Conservation (phyloP, 768 basidiomycete genomes). For the Pleurotus tuoliensis region DNA sequence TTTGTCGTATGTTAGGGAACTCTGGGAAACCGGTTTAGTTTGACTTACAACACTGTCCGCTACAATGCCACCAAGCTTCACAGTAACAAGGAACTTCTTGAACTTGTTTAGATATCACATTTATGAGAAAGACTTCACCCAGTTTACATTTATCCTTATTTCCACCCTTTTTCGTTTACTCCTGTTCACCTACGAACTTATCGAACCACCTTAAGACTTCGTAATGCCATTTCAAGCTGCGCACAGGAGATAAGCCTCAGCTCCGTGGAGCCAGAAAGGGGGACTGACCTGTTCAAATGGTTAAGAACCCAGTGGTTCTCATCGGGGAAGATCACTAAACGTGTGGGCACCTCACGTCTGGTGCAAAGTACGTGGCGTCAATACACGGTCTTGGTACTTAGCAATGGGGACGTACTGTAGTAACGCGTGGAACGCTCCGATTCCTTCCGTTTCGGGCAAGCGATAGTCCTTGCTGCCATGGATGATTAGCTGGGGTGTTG, state of each 20-base stretch:
- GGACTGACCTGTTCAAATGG: constrained; percentile 64
- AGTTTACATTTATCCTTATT: not conserved
- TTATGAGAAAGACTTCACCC: no score
- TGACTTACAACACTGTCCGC: not conserved
- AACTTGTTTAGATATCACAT: no score
- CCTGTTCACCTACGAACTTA: constrained; percentile 48
- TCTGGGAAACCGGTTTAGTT: not conserved
- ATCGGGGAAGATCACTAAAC: constrained; percentile 80
- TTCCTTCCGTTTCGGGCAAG: constrained; percentile 79
- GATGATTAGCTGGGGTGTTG: constrained; percentile 79
- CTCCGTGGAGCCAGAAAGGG: not conserved
- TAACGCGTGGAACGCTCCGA: constrained; percentile 81
- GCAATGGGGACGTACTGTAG: constrained; percentile 55
- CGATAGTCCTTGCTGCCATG: constrained; percentile 90
- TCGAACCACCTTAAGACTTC: constrained; percentile 93
- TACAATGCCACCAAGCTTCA: not conserved
- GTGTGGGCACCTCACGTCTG: constrained; percentile 68
- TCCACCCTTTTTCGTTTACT: not conserved
- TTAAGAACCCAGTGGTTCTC: constrained; percentile 93
- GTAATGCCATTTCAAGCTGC: constrained; percentile 88
- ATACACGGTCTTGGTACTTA: not conserved
- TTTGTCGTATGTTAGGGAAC: not conserved
- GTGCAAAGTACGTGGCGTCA: not conserved
- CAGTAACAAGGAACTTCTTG: not conserved
- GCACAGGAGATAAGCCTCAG: not conserved